Base-by-base conservation (phyloP, 352 stramenopile species). In the Plasmopara halstedii region DNA sequence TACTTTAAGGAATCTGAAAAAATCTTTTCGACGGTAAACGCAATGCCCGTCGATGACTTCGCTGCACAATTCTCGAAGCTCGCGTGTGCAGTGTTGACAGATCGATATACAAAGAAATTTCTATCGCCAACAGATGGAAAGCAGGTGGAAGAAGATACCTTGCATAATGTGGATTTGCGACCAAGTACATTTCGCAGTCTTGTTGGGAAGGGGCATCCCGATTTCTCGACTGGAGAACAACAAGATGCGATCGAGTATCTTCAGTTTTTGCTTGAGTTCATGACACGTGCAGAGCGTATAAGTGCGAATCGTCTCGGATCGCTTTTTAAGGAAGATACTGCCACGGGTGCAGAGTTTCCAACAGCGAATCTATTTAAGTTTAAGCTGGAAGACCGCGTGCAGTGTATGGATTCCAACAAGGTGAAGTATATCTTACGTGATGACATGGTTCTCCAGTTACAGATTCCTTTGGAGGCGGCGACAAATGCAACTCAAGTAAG, bases 231-330 rank as follows among this genome's bases (percentile, higher is more conserved):
- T 0, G 92, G 92, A 2, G 90, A 98, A 51, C 96, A 99, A 65
- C 96, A 99, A 69, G 96, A 99, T 70, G 94, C 95, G 2, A 87
- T 95, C 5, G 95, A 99, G 58, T 99, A 98, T 62, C 86, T 99
- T 26, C 85, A 97, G 49, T 85, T 98, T 67, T 62, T 99, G 11
- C 72, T 99, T 14, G 92, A 98, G 33, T 69, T 89, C 26, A 78
- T 99, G 51, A 86, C 88, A 39, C 66, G 81, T 20, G 78, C 70
- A 17, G 95, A 98, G 54, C 73, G 73, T 2, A 64, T 70, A 19
- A 62, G 62, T 23, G 44, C 70, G 15, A 51, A 42, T 19, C 77
- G 79, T 6, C 62, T 89, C n/a, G 72, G 75, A 0, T 27, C 51
- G 17, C 50, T 91, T 21, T 43, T 86, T 39, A 19, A 40, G 23